Conservation (phyloP, 2,329 filamentous ascomycete genomes). For the Diaporthe sp. region DNA sequence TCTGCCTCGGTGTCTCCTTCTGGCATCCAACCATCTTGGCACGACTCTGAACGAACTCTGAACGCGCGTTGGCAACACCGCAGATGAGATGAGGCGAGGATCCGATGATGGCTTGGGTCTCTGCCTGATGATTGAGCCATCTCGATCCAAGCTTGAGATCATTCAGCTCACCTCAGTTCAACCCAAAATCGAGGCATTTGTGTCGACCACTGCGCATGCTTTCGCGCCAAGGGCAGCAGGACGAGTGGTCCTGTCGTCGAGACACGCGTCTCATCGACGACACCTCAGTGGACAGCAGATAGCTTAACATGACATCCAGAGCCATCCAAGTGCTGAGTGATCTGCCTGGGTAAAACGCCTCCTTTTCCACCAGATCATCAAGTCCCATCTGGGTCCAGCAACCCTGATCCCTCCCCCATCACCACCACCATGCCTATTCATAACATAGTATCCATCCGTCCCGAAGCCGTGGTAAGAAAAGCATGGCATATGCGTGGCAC, state of each 20-base stretch:
- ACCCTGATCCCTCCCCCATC: conserved; percentile 6
- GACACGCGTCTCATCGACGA: conserved; percentile 13
- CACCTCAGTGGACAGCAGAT: conserved; percentile 1
- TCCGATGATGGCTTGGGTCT: neutral
- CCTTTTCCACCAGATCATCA: neutral
- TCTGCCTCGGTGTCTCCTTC: conserved; percentile 21
- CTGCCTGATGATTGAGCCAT: neutral
- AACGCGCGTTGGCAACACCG: neutral
- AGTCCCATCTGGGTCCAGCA: neutral
- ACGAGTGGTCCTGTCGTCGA: conserved; percentile 1
- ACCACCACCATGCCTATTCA: neutral
- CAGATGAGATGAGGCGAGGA: neutral
- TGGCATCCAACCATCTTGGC: neutral
- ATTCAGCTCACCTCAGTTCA: neutral
- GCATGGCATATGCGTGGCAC: neutral
- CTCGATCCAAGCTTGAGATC: neutral
- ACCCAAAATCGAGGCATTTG: neutral
- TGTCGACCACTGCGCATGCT: neutral
- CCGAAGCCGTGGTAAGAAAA: neutral
- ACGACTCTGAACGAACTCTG: neutral
- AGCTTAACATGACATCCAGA: neutral
- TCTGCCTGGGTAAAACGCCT: neutral
- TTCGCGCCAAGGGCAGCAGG: neutral
- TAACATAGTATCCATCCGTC: neutral
- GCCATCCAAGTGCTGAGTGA: neutral